Percentiles rank a stretch among this genome's conserved stretches.
Conservation (phyloP, 805 yeast genomes). For the Sungouiozyma ichnusensis region DNA sequence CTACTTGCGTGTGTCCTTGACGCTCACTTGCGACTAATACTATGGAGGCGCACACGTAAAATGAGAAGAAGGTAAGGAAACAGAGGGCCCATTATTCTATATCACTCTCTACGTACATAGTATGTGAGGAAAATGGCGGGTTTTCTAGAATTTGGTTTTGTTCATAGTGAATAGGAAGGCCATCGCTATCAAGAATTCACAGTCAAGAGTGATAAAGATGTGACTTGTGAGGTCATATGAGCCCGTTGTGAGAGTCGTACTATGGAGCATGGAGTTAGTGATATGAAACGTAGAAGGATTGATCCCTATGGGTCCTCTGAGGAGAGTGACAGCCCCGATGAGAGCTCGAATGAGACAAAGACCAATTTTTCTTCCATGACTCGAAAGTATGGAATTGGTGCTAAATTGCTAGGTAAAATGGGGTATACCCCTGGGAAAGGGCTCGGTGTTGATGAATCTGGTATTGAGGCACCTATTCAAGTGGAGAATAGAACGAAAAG, state of each 20-base stretch:
- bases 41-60: no score
- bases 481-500: slow-evolving; percentile 48
- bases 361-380: slow-evolving; percentile 3
- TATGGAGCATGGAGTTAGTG: neutral
- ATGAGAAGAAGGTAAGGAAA: no score
- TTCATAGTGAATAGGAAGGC: neutral
- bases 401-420: slow-evolving; percentile 66
- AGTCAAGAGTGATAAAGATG: neutral
- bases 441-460: slow-evolving; percentile 61
- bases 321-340: slow-evolving; percentile 16
- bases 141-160: neutral
- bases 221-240: no score
- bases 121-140: neutral
- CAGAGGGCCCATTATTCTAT: no score
- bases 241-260: no score
- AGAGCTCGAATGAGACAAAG: slow-evolving; percentile 4
- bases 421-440: slow-evolving; percentile 83
- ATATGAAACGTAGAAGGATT: slow-evolving; percentile 4
- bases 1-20: neutral
- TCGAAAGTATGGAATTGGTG: slow-evolving; percentile 72
- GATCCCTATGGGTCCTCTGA: slow-evolving; percentile 13
- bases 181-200: neutral
- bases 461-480: slow-evolving; percentile 74
- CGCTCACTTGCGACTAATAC: no score
- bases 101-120: no score